phyloP scores from a whole-genome alignment of 73 alveolate species.

The Paramecium caudatum region DNA sequence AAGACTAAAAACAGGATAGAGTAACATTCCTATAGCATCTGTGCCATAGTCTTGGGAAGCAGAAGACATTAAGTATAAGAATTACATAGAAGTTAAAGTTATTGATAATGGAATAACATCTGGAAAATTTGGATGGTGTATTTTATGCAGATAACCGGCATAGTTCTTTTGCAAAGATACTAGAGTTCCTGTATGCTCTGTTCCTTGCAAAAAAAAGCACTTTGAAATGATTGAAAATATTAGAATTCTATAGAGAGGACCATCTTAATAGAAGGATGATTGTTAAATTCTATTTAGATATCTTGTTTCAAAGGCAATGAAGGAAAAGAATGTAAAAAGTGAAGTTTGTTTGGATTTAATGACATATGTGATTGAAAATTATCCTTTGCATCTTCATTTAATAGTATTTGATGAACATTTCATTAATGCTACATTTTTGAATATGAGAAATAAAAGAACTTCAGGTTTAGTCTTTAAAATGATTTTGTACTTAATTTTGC shows the following conservation, averaged over 20 bases:
- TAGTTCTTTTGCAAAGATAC: conserved; percentile 91
- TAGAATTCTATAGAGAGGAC: conserved; percentile 75
- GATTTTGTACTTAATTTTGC: conserved; percentile 36
- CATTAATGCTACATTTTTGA: not conserved
- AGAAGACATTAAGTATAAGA: conserved; percentile 75
- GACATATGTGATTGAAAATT: not conserved
- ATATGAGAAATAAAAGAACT: conserved; percentile 33
- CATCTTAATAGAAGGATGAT: conserved; percentile 77
- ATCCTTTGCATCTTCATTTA: not conserved
- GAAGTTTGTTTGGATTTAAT: conserved; percentile 17
- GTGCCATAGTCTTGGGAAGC: conserved; percentile 78
- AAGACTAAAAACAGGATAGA: conserved; percentile 6
- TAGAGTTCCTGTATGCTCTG: conserved; percentile 94
- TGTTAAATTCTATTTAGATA: conserved; percentile 85
- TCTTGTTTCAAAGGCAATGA: conserved; percentile 27
- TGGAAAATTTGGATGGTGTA: conserved; percentile 98
- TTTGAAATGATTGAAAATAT: conserved; percentile 79
- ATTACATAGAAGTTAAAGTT: conserved; percentile 81
- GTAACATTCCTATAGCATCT: conserved; percentile 47
- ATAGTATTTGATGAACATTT: conserved; percentile 10
- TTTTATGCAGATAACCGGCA: conserved; percentile 94
- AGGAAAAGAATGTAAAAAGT: not conserved
- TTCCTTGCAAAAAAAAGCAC: conserved; percentile 89
- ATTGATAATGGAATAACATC: conserved; percentile 85
- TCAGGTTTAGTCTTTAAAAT: not conserved